These are phyloP conservation scores for Pseudoneurospora amorphoporcata DNA, from an alignment of 495 filamentous ascomycete species.

Conservation along the genomic window DNA sequence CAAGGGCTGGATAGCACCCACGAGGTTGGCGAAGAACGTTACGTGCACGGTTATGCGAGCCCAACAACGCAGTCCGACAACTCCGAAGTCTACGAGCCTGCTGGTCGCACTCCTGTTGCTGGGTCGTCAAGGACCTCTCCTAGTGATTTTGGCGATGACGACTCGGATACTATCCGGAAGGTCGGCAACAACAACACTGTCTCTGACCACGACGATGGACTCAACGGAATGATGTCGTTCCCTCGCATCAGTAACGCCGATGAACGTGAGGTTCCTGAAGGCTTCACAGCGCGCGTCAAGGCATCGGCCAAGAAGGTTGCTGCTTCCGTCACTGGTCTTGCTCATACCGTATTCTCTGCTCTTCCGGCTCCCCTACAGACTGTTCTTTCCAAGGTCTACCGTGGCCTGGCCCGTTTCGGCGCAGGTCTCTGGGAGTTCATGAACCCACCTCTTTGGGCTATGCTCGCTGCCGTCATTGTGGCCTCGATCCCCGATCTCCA, in stretches of 20 bases:
- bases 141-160: constrained; percentile 34
- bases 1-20: constrained; percentile 22
- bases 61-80: constrained; percentile 24
- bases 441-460: constrained; percentile 97
- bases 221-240: constrained; percentile 33
- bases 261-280: constrained; percentile 24
- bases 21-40: constrained; percentile 11
- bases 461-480: constrained; percentile 79
- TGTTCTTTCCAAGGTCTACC: constrained; percentile 33
- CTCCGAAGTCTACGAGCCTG: constrained; percentile 33
- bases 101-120: constrained; percentile 35
- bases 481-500: constrained; percentile 85
- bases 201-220: constrained; percentile 8
- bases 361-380: constrained; percentile 54
- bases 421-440: constrained; percentile 79
- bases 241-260: constrained; percentile 29
- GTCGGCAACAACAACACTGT: constrained; percentile 3
- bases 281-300: constrained; percentile 17
- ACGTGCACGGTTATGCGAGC: constrained; percentile 6
- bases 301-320: constrained; percentile 7
- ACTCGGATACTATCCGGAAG: constrained; percentile 12
- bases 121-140: constrained; percentile 30
- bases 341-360: constrained; percentile 16
- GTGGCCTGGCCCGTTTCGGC: constrained; percentile 41
- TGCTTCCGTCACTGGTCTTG: constrained; percentile 23